A percentile compares a stretch with the other conserved stretches of the same genome.
These are phyloP conservation scores for Thermomyces lanuginosus DNA, from an alignment of 2,329 filamentous ascomycete species.

Conservation along the genomic window DNA sequence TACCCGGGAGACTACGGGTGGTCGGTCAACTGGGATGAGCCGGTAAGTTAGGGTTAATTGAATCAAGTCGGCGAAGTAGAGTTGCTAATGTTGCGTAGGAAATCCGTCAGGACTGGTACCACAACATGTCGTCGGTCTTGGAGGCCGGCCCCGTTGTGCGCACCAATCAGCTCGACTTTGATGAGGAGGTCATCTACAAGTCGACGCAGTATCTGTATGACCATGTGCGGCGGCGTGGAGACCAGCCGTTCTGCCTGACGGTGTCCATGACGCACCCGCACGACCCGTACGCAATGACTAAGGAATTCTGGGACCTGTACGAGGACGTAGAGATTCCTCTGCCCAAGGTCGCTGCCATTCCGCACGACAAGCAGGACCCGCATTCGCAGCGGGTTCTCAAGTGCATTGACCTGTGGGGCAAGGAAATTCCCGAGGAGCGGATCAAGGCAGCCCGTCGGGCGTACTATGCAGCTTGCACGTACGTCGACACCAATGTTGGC, in stretches of 20 bases:
- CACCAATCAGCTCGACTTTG: slow-evolving; percentile 90
- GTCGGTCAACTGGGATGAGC: slow-evolving; percentile 91
- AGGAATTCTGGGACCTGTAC: slow-evolving; percentile 87
- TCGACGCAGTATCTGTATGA: slow-evolving; percentile 82
- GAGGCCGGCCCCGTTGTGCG: slow-evolving; percentile 78
- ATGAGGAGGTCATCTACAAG: slow-evolving; percentile 90
- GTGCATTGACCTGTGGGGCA: slow-evolving; percentile 73
- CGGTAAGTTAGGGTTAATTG: slow-evolving; percentile 29
- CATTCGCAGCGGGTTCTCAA: slow-evolving; percentile 77
- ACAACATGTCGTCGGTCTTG: slow-evolving; percentile 85
- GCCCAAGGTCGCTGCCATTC: slow-evolving; percentile 54
- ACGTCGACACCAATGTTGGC: slow-evolving; percentile 84
- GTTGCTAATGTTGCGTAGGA: slow-evolving; percentile 12
- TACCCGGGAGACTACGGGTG: slow-evolving; percentile 90
- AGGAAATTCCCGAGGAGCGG: slow-evolving; percentile 69
- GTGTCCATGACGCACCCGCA: slow-evolving; percentile 89
- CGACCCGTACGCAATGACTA: slow-evolving; percentile 85
- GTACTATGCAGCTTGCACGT: slow-evolving; percentile 86
- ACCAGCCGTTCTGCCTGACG: slow-evolving; percentile 72
- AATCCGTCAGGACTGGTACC: slow-evolving; percentile 74
- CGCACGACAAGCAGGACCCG: slow-evolving; percentile 65
- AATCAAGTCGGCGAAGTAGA: not conserved
- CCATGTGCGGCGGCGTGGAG: slow-evolving; percentile 63
- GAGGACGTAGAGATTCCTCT: slow-evolving; percentile 75
- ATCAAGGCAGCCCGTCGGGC: slow-evolving; percentile 72